Base-by-base conservation (phyloP, 805 yeast species). In the Maudiozyma pseudohumilis region DNA sequence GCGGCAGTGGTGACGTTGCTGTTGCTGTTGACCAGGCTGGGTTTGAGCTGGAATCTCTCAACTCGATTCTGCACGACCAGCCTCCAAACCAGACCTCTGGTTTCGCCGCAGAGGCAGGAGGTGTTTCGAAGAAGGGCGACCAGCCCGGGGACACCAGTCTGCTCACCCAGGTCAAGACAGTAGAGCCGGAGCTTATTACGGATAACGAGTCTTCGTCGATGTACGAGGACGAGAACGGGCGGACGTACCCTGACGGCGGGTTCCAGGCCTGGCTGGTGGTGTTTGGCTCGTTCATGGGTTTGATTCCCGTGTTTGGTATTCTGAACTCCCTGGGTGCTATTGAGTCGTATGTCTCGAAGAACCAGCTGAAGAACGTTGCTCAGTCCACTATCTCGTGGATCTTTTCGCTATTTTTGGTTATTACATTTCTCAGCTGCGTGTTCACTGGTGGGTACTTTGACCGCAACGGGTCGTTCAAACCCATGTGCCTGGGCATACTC, bases 291-390 rank as follows among this genome's bases (percentile, higher is more conserved):
- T 77, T 76, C 43, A 54, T 74, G 39, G 85, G 85, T 0, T 58
- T 75, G 17, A 52, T 73, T 5, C 77, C 78, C 1, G 70, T 69
- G 6, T 70, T 77, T 44, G 86, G 88, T 2, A 51, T 75, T 30
- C 58, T 75, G 41, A 77, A 77, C 45, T 64, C 81, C 0, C 63
- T 75, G 17, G 86, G 88, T 46, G 81, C 80, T 2, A 66, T 80
- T 30, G 79, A 80, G 58, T 69, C 80, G 0, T 77, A 78, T 47
- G 69, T 80, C 6, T 65, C 66, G 1, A 43, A 49, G 34, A 52
- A 80, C 57, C 87, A 80, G 55, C 57, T 80, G 48, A 65, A 63
- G 0, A 45, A 62, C 24, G 65, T 67, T 1, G 57, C 70, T 7
- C 64, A 74, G 0, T 67, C 80, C 1, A 63, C 73, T 0, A 65